Percentiles rank a stretch among this genome's conserved stretches.
Conservation (phyloP, 148 eudicot species). For the Camellia lanceoleosa region DNA sequence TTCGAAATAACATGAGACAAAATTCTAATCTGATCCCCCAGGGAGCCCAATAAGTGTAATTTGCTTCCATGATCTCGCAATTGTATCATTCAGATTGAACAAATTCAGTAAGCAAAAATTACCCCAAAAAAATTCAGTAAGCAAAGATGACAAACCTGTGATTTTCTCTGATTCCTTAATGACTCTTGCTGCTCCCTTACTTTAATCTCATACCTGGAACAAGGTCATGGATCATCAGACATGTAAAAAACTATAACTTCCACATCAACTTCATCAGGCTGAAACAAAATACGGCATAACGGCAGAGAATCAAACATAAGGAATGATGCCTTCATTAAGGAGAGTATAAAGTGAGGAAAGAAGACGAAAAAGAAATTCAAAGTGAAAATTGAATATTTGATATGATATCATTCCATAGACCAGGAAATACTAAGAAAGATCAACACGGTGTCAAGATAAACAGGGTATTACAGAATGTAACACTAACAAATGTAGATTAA, state of each 20-base stretch:
- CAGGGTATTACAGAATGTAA: background rate
- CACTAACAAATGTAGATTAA: background rate
- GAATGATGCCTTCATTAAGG: background rate
- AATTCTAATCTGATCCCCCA: background rate
- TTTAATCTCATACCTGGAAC: no score
- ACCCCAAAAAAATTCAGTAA: background rate
- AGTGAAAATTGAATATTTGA: background rate
- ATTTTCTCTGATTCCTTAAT: conserved; percentile 71
- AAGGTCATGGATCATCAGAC: no score
- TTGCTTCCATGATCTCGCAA: conserved; percentile 1
- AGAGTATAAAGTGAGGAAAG: background rate
- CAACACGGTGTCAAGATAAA: background rate
- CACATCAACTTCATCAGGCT: conserved; percentile 98
- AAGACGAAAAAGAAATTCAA: background rate
- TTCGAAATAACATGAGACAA: conserved; percentile 19
- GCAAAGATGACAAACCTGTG: conserved; percentile 55
- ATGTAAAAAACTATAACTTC: no score
- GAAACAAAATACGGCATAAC: conserved; percentile 18
- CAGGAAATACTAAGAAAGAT: background rate
- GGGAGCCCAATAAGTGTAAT: background rate
- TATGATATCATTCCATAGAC: background rate
- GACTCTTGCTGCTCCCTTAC: conserved; percentile 91
- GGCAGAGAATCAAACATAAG: conserved; percentile 3
- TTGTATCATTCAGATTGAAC: conserved; percentile 4
- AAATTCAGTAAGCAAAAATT: conserved; percentile 1